Conservation (phyloP, 345 rosid genomes). For the Sonneratia caseolaris region DNA sequence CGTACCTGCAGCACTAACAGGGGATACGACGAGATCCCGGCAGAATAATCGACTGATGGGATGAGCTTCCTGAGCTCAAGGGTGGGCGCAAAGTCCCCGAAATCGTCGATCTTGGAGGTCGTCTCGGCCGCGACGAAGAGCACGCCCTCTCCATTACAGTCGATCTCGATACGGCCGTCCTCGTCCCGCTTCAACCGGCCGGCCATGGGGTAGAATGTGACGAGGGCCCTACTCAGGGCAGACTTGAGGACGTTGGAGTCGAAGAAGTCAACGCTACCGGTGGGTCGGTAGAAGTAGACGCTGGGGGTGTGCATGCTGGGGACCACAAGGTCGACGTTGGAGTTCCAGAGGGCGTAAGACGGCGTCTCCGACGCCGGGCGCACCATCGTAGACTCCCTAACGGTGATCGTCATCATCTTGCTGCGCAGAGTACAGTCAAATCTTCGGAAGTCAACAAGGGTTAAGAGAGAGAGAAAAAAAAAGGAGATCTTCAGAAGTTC, state of each 20-base stretch:
- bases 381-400: constrained; percentile 67
- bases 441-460: no score
- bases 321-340: constrained; percentile 81
- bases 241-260: constrained; percentile 48
- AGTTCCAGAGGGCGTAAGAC: constrained; percentile 50
- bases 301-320: constrained; percentile 91
- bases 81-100: constrained; percentile 87
- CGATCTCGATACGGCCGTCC: constrained; percentile 85
- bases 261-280: constrained; percentile 52
- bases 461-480: no score
- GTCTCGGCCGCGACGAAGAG: constrained; percentile 80
- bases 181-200: constrained; percentile 38
- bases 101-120: constrained; percentile 50
- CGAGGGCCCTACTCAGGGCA: constrained; percentile 64
- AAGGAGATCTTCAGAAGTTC: no score
- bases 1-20: constrained; percentile 83
- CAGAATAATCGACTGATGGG: constrained; percentile 78
- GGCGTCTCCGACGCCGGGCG: constrained; percentile 66
- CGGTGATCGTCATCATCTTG: constrained; percentile 44
- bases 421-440: neutral
- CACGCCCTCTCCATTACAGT: constrained; percentile 80
- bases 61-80: constrained; percentile 73
- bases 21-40: constrained; percentile 59
- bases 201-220: constrained; percentile 94
- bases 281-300: constrained; percentile 83